Conservation (phyloP, 2,329 filamentous ascomycete genomes). For the Incumbomyces delicatus region DNA sequence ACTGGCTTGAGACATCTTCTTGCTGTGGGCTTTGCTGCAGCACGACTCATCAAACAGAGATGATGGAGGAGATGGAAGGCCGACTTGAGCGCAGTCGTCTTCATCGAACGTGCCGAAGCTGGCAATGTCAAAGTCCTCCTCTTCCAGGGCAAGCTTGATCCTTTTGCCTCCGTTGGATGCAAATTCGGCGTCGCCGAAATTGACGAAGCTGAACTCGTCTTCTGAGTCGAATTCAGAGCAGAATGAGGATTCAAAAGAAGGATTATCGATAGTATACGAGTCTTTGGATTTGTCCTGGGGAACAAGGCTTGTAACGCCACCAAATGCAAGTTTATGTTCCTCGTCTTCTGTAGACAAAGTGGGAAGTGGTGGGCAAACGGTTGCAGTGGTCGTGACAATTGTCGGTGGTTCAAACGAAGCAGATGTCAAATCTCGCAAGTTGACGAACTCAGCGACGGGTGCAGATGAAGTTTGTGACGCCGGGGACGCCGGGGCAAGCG, state of each 20-base stretch:
- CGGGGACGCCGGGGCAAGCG: conserved; percentile 16
- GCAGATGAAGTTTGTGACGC: conserved; percentile 39
- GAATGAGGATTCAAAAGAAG: conserved; percentile 73
- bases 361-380: conserved; percentile 52
- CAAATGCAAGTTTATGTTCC: conserved; percentile 45
- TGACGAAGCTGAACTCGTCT: conserved; percentile 74
- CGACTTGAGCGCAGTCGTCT: conserved; percentile 48
- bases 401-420: conserved; percentile 37
- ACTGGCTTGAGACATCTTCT: conserved; percentile 27
- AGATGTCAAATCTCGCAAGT: conserved; percentile 81
- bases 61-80: conserved; percentile 54
- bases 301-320: conserved; percentile 34
- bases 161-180: conserved; percentile 58
- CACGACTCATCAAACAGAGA: conserved; percentile 48
- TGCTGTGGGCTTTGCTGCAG: conserved; percentile 34
- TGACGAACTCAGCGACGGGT: conserved; percentile 71
- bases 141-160: conserved; percentile 55
- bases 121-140: conserved; percentile 69
- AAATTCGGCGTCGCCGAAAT: conserved; percentile 53
- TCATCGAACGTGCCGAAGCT: conserved; percentile 70
- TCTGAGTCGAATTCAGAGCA: conserved; percentile 69
- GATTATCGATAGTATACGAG: conserved; percentile 30
- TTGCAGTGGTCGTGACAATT: conserved; percentile 31
- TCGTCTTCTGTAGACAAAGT: conserved; percentile 56
- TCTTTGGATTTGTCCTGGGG: conserved; percentile 29